A percentile compares a stretch with the other conserved stretches of the same genome.
These are phyloP conservation scores for Bombardia bombarda DNA, from an alignment of 495 filamentous ascomycete genomes.

Conservation along the genomic window DNA sequence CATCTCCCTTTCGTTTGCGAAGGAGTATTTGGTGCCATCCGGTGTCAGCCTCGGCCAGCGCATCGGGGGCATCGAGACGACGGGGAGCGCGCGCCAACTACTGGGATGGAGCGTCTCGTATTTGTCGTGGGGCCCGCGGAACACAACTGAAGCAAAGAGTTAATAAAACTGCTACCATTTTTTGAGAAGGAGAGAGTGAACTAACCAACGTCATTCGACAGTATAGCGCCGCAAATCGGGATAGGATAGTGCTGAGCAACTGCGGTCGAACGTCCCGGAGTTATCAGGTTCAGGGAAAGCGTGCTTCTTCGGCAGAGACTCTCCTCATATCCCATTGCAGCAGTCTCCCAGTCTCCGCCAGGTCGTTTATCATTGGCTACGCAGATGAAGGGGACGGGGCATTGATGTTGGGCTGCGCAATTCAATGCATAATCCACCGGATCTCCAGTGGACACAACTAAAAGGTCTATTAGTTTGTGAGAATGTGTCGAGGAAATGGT, in stretches of 20 bases:
- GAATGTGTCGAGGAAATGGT: too few species aligned
- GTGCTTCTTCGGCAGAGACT: constrained; percentile 64
- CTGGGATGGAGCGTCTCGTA: constrained; percentile 37
- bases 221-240: constrained; percentile 55
- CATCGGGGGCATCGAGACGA: constrained; percentile 64
- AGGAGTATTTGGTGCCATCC: constrained; percentile 57
- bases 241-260: constrained; percentile 57
- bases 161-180: neutral
- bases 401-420: constrained; percentile 37
- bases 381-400: constrained; percentile 58
- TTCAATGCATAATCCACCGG: constrained; percentile 60
- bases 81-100: constrained; percentile 46
- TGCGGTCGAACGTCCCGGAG: constrained; percentile 36
- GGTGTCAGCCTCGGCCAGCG: constrained; percentile 63
- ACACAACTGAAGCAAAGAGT: constrained; percentile 26
- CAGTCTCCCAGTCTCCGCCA: constrained; percentile 72
- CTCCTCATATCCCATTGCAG: constrained; percentile 60
- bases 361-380: constrained; percentile 66
- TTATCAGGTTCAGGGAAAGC: constrained; percentile 54
- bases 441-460: constrained; percentile 53
- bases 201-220: constrained; percentile 56
- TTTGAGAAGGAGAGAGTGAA: constrained; percentile 1
- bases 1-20: constrained; percentile 57
- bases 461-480: too few species aligned
- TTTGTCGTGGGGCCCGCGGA: constrained; percentile 37